Base-by-base conservation (phyloP, 495 filamentous ascomycete species). In the Xylaria longipes region DNA sequence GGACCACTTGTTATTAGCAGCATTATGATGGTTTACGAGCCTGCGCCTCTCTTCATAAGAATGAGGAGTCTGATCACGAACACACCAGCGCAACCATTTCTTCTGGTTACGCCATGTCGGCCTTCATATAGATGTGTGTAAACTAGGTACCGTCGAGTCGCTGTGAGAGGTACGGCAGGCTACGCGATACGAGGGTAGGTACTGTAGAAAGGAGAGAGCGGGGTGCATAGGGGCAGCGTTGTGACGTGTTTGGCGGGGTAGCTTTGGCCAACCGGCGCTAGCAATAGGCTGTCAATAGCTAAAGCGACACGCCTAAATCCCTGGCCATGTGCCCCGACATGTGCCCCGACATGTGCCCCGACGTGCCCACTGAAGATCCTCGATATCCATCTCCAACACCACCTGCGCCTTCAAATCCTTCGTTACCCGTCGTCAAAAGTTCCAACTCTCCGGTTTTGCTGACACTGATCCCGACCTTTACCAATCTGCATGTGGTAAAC, bases 241-340 rank as follows among this genome's bases (percentile, higher is more conserved):
- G 63, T 70, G 41, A 48, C 33, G 68, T 70, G 35, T 60, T 48
- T 61, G 41, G 58, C 45, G 60, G 35, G 60, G 69, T 64, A 58
- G 33, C n/a, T 66, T 17, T 2, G 25, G 52, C 54, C 27, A 15
- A 20, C 4, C 22, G 33, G 35, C 58, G n/a, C 35, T 39, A 39
- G 7, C 22, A 33, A 57, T 33, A 25, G 17, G 0, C 50, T 27
- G 5, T 1, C 22, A 9, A 50, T 14, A 31, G 63, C 54, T 56
- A 5, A 31, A 46, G 5, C 43, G 5, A 46, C 43, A 46, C 15
- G 17, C 43, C 43, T 37, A 20, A n/a, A n/a, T 50, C 46, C 46
- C 45, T 4, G 20, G 9, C n/a, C 17, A 48, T 20, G 17, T 22
- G 46, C 46, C n/a, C 52, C 27, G 14, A 3, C 4, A 31, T 14